These are phyloP conservation scores for Pythium brassicae DNA, from an alignment of 352 stramenopile genomes.

Conservation along the genomic window DNA sequence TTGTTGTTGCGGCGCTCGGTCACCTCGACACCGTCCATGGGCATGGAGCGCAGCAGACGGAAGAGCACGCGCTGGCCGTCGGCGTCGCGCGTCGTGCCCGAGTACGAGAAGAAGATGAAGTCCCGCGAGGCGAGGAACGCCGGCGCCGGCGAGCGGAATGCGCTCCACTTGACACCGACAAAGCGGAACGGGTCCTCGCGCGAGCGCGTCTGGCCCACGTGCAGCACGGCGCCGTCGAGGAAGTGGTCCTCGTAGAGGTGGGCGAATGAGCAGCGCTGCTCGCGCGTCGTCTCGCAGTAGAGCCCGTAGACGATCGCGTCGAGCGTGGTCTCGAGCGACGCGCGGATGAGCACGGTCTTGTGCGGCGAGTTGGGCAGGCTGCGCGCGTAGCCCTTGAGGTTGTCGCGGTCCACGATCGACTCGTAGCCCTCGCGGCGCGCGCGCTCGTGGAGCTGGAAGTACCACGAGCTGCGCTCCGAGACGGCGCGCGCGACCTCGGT, in stretches of 20 bases:
- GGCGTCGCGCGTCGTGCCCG: slow-evolving; percentile 24
- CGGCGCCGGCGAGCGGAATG: slow-evolving; percentile 31
- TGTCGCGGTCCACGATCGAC: slow-evolving; percentile 25
- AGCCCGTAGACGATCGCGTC: slow-evolving; percentile 39
- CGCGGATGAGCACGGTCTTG: slow-evolving; percentile 19
- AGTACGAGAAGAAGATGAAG: slow-evolving; percentile 39
- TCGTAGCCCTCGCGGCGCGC: slow-evolving; percentile 25
- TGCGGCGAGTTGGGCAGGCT: slow-evolving; percentile 21
- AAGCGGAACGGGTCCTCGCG: slow-evolving; percentile 39
- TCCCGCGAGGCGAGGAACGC: slow-evolving; percentile 33
- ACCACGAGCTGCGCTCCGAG: slow-evolving; percentile 24
- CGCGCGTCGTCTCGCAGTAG: slow-evolving; percentile 33
- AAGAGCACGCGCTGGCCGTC: slow-evolving; percentile 37
- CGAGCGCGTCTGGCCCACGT: slow-evolving; percentile 25
- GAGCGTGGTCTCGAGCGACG: slow-evolving; percentile 34
- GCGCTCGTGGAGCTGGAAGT: slow-evolving; percentile 26
- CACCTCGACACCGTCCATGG: slow-evolving; percentile 30
- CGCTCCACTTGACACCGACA: slow-evolving; percentile 41
- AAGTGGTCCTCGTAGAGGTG: slow-evolving; percentile 46
- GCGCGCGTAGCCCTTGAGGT: slow-evolving; percentile 27
- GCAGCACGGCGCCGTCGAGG: slow-evolving; percentile 40
- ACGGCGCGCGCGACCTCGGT: slow-evolving; percentile 26
- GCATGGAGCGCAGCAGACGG: slow-evolving; percentile 31
- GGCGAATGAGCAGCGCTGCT: slow-evolving; percentile 26
- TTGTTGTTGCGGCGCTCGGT: slow-evolving; percentile 21